These are phyloP conservation scores for Monilinia laxa DNA, from an alignment of 2,329 filamentous ascomycete species.

Conservation along the genomic window DNA sequence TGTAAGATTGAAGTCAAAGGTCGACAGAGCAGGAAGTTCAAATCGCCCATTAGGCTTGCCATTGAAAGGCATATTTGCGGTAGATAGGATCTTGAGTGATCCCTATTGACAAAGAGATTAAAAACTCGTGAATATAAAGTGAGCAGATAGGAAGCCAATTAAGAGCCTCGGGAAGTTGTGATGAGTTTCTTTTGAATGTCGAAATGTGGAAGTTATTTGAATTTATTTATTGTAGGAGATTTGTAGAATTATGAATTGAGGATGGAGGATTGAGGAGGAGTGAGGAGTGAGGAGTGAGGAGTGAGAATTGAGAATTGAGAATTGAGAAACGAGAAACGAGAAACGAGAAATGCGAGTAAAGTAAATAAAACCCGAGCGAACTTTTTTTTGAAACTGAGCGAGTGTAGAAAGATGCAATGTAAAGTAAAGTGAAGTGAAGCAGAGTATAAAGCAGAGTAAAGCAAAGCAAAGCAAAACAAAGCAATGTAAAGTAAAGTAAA, in stretches of 20 bases:
- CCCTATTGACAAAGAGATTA: not conserved
- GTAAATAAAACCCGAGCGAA: too few relatives aligned
- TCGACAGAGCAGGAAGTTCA: conserved; percentile 39
- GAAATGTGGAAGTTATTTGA: too few relatives aligned
- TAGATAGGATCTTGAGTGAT: not conserved
- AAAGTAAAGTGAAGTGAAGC: too few relatives aligned
- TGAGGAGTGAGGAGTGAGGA: not conserved
- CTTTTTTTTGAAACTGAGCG: not conserved
- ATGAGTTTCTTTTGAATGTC: too few relatives aligned
- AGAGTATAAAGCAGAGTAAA: not conserved
- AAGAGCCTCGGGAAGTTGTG: not conserved
- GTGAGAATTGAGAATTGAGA: not conserved
- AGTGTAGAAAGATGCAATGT: too few relatives aligned
- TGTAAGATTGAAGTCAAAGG: conserved; percentile 40
- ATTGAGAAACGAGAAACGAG: not conserved
- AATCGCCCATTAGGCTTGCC: conserved; percentile 39
- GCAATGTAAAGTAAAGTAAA: too few relatives aligned
- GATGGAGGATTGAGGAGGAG: not conserved
- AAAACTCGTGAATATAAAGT: not conserved
- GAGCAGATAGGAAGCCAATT: not conserved
- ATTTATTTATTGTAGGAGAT: too few relatives aligned
- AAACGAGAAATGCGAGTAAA: not conserved
- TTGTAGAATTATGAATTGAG: not conserved
- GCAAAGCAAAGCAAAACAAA: not conserved
- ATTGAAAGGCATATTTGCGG: conserved; percentile 33